Evolutionary conservation across 306 rosid species (phyloP), one percentile per base, ranked within the genome.

Genomic region (Geum urbanum): DNA sequence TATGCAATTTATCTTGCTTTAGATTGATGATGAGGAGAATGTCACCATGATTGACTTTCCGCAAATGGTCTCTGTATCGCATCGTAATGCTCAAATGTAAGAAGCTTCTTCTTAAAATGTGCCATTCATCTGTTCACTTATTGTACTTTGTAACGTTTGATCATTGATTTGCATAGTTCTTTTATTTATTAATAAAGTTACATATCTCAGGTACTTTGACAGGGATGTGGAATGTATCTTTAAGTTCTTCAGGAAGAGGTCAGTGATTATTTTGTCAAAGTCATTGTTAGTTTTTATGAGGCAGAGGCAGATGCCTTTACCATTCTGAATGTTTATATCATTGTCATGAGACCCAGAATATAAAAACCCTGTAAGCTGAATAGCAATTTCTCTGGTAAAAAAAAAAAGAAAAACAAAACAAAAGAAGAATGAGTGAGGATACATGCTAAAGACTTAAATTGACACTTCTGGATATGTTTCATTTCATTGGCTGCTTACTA

Each of bases 41-140:
- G 54, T 92, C 72, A 90, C 97, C 27, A 73, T 92, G 94, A 92
- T 92, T 65, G 97, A 88, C 81, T 92, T 92, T 85, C 98, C 97
- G 6, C 97, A 92, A 77, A 92, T 86, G 98, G 97, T 92, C 54
- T 90, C 96, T 72, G 88, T 90, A 68, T 88, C 91, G 8, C 96
- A 90, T 79, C 94, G 86, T 22, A 92, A 90, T 79, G 97, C 94
- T 8, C 89, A 90, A 76, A 92, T 92, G 97, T 92, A 86, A 82
- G 96, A 56, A 63, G 63, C 67, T 45, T 39, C 70, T 74, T 72
- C 48, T 59, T 46, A 54, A 18, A 68, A 56, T 22, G 55, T 69
- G 27, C 20, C 44, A 19, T 6, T 64, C 40, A 20, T 12, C 5
- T 50, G 9, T 13, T 24, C 70, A 41, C 57, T 43, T 20, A 7